Evolutionary conservation across 2,329 filamentous ascomycete genomes (phyloP), one percentile per base, ranked within the genome.

Genomic region (Macrophomina phaseolina): DNA sequence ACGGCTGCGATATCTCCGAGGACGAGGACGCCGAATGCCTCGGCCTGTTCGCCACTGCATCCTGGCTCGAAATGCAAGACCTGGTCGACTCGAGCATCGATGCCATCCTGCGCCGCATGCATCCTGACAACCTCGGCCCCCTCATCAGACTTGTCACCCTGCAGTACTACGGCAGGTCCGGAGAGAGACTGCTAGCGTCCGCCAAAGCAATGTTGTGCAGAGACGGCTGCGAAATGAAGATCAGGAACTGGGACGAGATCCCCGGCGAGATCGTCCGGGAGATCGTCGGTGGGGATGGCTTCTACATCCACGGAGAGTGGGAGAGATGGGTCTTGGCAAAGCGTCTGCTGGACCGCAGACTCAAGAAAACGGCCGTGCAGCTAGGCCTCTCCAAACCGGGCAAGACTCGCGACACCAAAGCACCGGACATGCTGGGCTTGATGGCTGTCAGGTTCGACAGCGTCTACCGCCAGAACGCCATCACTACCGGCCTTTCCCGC

Each of bases 121-220:
- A 78, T 9, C 81, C 83, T 0, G 78, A 81, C 18, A 83, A 77
- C 2, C 75, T 87, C 3, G 78, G 81, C 14, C 78, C 79, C 3
- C 73, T 86, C 6, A 85, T 87, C 69, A 82, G 80, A 38, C 75
- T 87, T 0, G 84, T 87, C 51, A 86, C 84, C 0, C 76, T 76
- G 48, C 86, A 85, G 68, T 87, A 86, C 74, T 87, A 87, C 67
- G 85, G 85, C 40, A 79, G 82, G 64, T 78, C 84, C 30, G 85
- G 85, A 5, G 84, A 86, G 68, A 82, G 84, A 40, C 84, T 87
- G 6, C 75, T 87, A 4, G 82, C 83, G 32, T 85, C 83, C 30
- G 84, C 84, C n/a, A 87, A 86, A 70, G 83, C 85, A 5, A 86
- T 86, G 84, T 77, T 87, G 8, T 86, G 84, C 70, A 78, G 84